These are phyloP conservation scores for Geosmithia flava DNA, from an alignment of 2,329 filamentous ascomycete genomes.

Conservation along the genomic window DNA sequence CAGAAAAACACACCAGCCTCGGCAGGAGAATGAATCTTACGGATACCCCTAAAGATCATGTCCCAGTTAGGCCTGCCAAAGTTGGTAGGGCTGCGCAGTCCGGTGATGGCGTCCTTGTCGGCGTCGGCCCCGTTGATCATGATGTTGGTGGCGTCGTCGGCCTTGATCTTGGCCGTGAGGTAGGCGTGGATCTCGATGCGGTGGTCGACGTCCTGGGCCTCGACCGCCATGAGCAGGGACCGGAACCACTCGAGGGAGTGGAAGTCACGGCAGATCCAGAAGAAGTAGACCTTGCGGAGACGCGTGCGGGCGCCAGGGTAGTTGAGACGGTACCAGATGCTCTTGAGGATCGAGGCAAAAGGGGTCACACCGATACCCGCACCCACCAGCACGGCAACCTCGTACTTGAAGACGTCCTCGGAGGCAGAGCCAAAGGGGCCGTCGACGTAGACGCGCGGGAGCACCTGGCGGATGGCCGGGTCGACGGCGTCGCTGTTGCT, in stretches of 20 bases:
- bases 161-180: constrained; percentile 76
- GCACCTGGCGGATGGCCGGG: constrained; percentile 57
- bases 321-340: constrained; percentile 90
- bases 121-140: constrained; percentile 86
- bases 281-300: constrained; percentile 80
- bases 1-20: constrained; percentile 78
- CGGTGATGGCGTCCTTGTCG: constrained; percentile 75
- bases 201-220: constrained; percentile 73
- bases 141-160: constrained; percentile 78
- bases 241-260: constrained; percentile 86
- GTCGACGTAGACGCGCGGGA: constrained; percentile 72
- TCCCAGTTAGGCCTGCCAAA: constrained; percentile 85
- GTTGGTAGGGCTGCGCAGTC: constrained; percentile 70
- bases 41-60: constrained; percentile 74
- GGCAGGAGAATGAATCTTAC: constrained; percentile 62
- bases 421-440: constrained; percentile 79
- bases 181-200: constrained; percentile 86
- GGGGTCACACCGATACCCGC: constrained; percentile 80
- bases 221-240: constrained; percentile 70
- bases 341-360: constrained; percentile 78
- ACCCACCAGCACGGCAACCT: constrained; percentile 66
- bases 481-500: constrained; percentile 38
- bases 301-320: constrained; percentile 70
- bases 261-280: constrained; percentile 85
- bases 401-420: constrained; percentile 83